Base-by-base conservation (phyloP, 768 basidiomycete genomes). In the Termitomyces sp. region DNA sequence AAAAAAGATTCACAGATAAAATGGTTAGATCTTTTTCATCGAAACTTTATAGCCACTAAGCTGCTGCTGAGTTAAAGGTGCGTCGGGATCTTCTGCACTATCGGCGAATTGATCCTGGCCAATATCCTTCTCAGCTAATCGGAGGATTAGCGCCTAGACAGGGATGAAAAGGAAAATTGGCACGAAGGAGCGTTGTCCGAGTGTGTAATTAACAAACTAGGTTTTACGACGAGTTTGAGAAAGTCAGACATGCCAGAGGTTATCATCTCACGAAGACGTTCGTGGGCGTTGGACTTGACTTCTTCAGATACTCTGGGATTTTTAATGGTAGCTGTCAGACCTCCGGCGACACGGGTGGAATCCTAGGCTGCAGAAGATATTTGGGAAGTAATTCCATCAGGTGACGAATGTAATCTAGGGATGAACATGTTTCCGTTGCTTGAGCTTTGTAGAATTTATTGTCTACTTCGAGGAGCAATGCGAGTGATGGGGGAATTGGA, bases 271-370 rank as follows among this genome's bases (percentile, higher is more conserved):
- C 77, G 70, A n/a, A 86, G 74, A 7, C 73, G 71, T 44, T 77
- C 68, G 14, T 62, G 62, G 5, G 83, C 85, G 17, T 73, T 70
- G 37, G 71, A 68, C 64, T 83, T 83, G 0, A 83, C 84, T 55
- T 79, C 78, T 0, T 74, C 72, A 4, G 81, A 83, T 34, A 84
- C 80, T 52, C 79, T 73, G 8, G 82, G 83, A 65, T 87, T 86
- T 61, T 77, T 68, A 1, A 83, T 71, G 12, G 84, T 72, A 12
- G 84, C 83, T 64, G 83, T 84, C 56, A 81, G 71, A 34, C 85
- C 84, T 5, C 76, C 80, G 40, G 75, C 64, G 27, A 68, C 67
- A 45, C 48, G 48, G 4, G 48, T 37, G 7, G 46, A 6, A 21
- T 49, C 47, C 10, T 49, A 30, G 3, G n/a, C 47, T 48, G 5